Evolutionary conservation across 305 asterid species (phyloP).

Genomic region (Andrographis paniculata): DNA sequence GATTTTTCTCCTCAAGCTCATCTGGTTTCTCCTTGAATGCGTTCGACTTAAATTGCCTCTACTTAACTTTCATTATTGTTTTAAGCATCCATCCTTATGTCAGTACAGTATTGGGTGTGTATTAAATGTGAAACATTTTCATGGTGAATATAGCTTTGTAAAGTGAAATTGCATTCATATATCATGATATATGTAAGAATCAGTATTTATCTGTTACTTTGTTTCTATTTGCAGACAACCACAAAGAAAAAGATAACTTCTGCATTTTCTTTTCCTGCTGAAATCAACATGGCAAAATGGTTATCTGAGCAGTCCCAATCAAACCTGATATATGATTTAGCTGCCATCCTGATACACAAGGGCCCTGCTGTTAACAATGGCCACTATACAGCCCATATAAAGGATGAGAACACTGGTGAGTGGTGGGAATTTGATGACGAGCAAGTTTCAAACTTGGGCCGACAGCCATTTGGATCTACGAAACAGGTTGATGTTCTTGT

Average conservation of each 20-base stretch:
- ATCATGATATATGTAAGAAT: background rate
- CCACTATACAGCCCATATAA: slow-evolving; percentile 89
- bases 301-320: slow-evolving; percentile 49
- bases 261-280: slow-evolving; percentile 74
- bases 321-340: slow-evolving; percentile 69
- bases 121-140: background rate
- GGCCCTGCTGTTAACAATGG: slow-evolving; percentile 97
- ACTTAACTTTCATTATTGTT: no score
- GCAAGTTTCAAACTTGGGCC: slow-evolving; percentile 72
- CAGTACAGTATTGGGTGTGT: background rate
- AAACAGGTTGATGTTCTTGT: slow-evolving; percentile 27
- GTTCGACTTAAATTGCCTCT: no score
- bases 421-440: slow-evolving; percentile 99
- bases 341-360: slow-evolving; percentile 95
- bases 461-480: slow-evolving; percentile 66
- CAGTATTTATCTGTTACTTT: slow-evolving; percentile 22
- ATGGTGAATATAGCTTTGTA: background rate
- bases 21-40: background rate
- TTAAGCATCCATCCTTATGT: no score
- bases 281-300: slow-evolving; percentile 68
- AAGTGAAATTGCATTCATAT: background rate
- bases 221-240: slow-evolving; percentile 70
- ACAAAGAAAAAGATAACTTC: slow-evolving; percentile 92
- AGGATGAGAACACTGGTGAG: slow-evolving; percentile 69
- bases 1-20: slow-evolving; percentile 14